Base-by-base conservation (phyloP, 2,329 filamentous ascomycete species). In the Stagonosporopsis tanaceti region DNA sequence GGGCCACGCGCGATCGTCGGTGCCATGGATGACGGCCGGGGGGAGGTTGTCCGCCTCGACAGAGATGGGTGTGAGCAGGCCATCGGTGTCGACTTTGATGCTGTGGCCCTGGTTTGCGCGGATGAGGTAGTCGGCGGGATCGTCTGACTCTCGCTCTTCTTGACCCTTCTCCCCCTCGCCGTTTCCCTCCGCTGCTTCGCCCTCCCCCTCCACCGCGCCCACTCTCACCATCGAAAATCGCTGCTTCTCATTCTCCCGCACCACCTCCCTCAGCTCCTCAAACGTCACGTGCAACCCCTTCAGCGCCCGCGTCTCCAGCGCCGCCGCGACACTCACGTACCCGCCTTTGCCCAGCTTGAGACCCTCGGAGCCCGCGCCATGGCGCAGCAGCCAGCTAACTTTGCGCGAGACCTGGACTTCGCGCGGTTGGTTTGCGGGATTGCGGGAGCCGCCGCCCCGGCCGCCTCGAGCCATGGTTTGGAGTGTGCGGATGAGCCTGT, bases 81-180 rank as follows among this genome's bases (percentile, higher is more conserved):
- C 84, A 44, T 89, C 86, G n/a, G 87, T 87, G 27, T 91, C 89
- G 34, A 89, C 79, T 70, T 87, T 87, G 72, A 99, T 91, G 68
- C 87, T 92, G 80, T 98, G 95, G 52, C 95, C 95, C 79, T 98
- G 95, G 72, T 96, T 97, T 27, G 95, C 95, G 69, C 95, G 92
- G 78, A 99, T 97, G 30, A 96, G 83, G 80, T 89, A 97, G 75
- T 90, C 83, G 0, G 82, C 76, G 0, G 91, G 83, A 47, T 89
- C 80, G 8, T 75, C 73, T 7, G 64, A 64, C 30, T 45, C n/a
- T 27, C n/a, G 14, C 2, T 42, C 47, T 12, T 8, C 61, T 24
- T 20, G 46, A 6, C 32, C 50, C 27, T 37, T 32, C 4, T 24
- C 25, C 27, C 12, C 14, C 6, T 52, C 39, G 39, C 51, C 25